A percentile compares a stretch with the other conserved stretches of the same genome.
phyloP scores from a whole-genome alignment of 1,284 basidiomycete species.

The Neolentinus lepideus region DNA sequence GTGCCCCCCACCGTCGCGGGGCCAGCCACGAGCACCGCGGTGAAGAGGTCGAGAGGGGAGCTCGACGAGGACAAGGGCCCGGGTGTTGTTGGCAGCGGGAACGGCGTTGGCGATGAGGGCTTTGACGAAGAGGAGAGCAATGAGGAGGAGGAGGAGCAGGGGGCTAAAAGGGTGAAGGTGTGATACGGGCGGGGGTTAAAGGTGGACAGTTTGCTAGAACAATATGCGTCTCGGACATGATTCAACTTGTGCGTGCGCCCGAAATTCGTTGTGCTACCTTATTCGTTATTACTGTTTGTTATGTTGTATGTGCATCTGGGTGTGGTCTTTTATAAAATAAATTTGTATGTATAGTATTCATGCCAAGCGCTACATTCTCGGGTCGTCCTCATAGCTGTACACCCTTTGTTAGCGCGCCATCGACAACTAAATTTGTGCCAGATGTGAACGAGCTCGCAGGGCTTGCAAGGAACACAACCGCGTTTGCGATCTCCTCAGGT shows the following conservation, averaged over 20 bases:
- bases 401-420: constrained; percentile 5
- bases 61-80: constrained; percentile 27
- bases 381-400: constrained; percentile 6
- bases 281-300: not conserved
- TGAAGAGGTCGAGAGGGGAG: constrained; percentile 10
- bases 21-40: constrained; percentile 27
- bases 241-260: not conserved
- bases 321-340: not conserved
- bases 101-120: constrained; percentile 5
- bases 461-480: constrained; percentile 5
- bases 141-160: constrained; percentile 26
- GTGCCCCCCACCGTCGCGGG: constrained; percentile 15
- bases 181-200: constrained; percentile 10
- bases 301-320: constrained; percentile 1
- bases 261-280: not conserved
- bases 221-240: not conserved
- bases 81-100: not conserved
- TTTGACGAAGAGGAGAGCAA: constrained; percentile 11
- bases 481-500: constrained; percentile 6
- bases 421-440: constrained; percentile 6
- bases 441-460: constrained; percentile 8
- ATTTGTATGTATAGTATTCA: not conserved
- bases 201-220: not conserved
- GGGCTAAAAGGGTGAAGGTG: constrained; percentile 35
- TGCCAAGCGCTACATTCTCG: too few species aligned